Evolutionary conservation across 805 yeast species (phyloP).

Genomic region (Hanseniaspora clermontiae): DNA sequence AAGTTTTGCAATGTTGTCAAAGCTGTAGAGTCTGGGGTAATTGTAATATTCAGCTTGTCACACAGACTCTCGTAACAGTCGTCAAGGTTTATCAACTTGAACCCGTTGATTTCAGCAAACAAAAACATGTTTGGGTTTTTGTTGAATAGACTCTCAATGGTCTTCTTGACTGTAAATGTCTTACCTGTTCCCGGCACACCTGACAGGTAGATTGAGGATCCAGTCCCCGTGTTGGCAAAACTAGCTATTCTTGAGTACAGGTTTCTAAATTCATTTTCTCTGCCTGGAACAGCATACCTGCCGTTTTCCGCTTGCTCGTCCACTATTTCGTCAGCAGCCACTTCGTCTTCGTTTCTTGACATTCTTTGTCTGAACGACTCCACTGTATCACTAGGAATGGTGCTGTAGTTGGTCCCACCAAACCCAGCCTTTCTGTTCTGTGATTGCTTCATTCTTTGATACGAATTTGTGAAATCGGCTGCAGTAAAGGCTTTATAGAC

Average conservation of each 20-base stretch:
- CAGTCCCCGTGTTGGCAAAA: conserved; percentile 57
- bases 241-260: conserved; percentile 56
- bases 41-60: conserved; percentile 36
- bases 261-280: conserved; percentile 70
- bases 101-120: conserved; percentile 80
- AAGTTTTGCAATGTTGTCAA: conserved; percentile 56
- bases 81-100: conserved; percentile 67
- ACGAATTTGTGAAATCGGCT: conserved; percentile 5
- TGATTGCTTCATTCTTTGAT: conserved; percentile 8
- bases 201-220: conserved; percentile 78
- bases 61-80: conserved; percentile 74
- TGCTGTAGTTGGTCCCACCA: conserved; percentile 2
- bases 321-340: not conserved
- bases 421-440: conserved; percentile 15
- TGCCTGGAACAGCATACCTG: conserved; percentile 46
- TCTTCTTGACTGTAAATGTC: conserved; percentile 85
- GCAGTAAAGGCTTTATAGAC: conserved; percentile 3
- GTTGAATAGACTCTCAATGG: conserved; percentile 49
- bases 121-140: conserved; percentile 42
- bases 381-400: conserved; percentile 9
- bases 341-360: not conserved
- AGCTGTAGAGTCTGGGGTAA: conserved; percentile 52
- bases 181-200: conserved; percentile 99
- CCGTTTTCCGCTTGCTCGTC: conserved; percentile 10
- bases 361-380: not conserved